Evolutionary conservation across 148 eudicot genomes (phyloP), one percentile per base, ranked within the genome.

Genomic region (Oxyria digyna): DNA sequence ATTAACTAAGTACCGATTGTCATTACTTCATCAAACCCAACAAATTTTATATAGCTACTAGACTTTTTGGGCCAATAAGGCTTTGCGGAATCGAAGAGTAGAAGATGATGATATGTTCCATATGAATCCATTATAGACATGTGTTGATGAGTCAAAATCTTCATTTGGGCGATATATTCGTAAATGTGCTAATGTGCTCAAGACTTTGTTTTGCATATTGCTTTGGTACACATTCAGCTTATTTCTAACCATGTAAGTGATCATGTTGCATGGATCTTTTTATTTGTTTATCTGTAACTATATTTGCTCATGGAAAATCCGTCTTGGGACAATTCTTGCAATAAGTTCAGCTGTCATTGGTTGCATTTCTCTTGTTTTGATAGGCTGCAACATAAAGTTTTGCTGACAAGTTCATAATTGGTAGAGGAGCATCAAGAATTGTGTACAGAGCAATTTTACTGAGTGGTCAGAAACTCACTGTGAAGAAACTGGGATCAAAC

Each of bases 181-280:
- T n/a, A n/a, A n/a, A n/a, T n/a, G n/a, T 33, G 84, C 86, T 27
- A 87, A 94, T 82, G 84, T 94, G 78, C 79, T 90, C 52, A 94
- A 90, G 80, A 94, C 96, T 12, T 67, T 90, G 73, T 85, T 85
- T 62, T 84, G 91, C 64, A 79, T 94, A 68, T 81, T 86, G 59
- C 85, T 88, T 62, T 94, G 99, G 97, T 94, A 94, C 74, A 83
- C 84, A 32, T 90, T 94, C 86, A 94, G 99, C 81, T 83, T 88
- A 76, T 85, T 91, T 63, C 80, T 94, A 78, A 94, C 98, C 37
- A 62, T 90, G 98, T 94, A 85, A 94, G 98, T 59, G n/a, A n/a
- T n/a, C n/a, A n/a, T n/a, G n/a, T n/a, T n/a, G n/a, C n/a, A n/a
- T n/a, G n/a, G n/a, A n/a, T n/a, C n/a, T n/a, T n/a, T n/a, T n/a